Conservation (phyloP, 148 eudicot genomes). For the Euryodendron excelsum region DNA sequence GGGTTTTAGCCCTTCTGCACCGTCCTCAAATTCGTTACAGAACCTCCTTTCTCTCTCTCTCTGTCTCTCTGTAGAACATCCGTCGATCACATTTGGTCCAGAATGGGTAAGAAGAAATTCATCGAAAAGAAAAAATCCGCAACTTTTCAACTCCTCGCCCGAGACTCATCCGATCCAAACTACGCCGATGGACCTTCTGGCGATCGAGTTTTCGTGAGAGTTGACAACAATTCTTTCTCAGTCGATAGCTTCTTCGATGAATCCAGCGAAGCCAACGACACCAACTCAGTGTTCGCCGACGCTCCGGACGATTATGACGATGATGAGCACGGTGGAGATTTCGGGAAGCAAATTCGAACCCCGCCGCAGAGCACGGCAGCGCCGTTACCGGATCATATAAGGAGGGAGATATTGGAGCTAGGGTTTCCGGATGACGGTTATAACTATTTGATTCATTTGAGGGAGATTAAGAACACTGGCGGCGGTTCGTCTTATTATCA, state of each 20-base stretch:
- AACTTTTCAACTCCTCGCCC: constrained; percentile 73
- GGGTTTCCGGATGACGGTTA: constrained; percentile 99
- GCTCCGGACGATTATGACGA: constrained; percentile 53
- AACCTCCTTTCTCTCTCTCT: no score
- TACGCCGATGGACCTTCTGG: no score
- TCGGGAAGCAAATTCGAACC: neutral
- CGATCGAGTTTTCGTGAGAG: no score
- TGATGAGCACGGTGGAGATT: constrained; percentile 18
- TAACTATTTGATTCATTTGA: constrained; percentile 75
- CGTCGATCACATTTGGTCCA: no score
- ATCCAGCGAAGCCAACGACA: constrained; percentile 26
- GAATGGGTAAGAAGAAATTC: constrained; percentile 79
- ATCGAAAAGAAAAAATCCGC: constrained; percentile 90
- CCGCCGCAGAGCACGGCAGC: neutral
- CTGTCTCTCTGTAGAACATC: no score
- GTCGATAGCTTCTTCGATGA: constrained; percentile 33
- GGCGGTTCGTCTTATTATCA: constrained; percentile 71
- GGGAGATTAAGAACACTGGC: constrained; percentile 81
- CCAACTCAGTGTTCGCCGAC: constrained; percentile 54
- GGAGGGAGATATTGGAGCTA: constrained; percentile 83
- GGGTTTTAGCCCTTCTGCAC: neutral
- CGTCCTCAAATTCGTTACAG: neutral
- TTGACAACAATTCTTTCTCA: no score
- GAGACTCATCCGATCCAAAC: constrained; percentile 63
- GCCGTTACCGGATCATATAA: constrained; percentile 53